phyloP scores from a whole-genome alignment of 805 yeast genomes.

The Teunomyces aglyptinius region DNA sequence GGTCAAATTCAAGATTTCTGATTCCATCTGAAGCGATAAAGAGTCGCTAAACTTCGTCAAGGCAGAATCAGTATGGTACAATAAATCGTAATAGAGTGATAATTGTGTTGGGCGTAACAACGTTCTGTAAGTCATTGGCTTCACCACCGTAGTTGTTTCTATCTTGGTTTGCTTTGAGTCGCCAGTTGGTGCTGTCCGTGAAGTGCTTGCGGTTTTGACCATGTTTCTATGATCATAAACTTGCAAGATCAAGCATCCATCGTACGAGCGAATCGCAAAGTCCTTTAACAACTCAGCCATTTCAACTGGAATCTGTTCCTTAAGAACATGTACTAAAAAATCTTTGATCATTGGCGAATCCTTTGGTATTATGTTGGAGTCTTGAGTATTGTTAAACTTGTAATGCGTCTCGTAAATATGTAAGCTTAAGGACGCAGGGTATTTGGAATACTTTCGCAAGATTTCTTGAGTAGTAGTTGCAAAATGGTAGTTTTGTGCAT shows the following conservation, averaged over 20 bases:
- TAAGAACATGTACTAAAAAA: conserved; percentile 74
- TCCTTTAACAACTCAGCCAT: conserved; percentile 87
- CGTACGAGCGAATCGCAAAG: conserved; percentile 79
- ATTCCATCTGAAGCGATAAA: conserved; percentile 76
- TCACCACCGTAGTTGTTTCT: conserved; percentile 17
- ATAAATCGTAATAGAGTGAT: conserved; percentile 79
- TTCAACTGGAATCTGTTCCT: conserved; percentile 84
- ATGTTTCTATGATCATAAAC: conserved; percentile 80
- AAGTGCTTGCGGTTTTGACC: conserved; percentile 13
- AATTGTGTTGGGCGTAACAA: conserved; percentile 77
- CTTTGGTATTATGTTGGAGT: conserved; percentile 75
- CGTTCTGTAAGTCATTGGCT: conserved; percentile 75
- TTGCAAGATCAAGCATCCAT: conserved; percentile 84
- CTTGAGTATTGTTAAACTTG: conserved; percentile 83
- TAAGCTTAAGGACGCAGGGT: conserved; percentile 79
- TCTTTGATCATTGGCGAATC: conserved; percentile 73
- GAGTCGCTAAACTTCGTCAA: conserved; percentile 76
- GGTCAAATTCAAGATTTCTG: conserved; percentile 79
- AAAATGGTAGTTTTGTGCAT: conserved; percentile 46
- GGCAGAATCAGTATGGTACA: conserved; percentile 76
- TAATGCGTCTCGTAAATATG: conserved; percentile 91
- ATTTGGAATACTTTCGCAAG: conserved; percentile 69
- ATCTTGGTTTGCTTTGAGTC: not conserved
- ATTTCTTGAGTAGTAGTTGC: conserved; percentile 72
- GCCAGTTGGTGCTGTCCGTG: not conserved